Conservation (phyloP, 352 stramenopile species). For the Globisporangium paroecandrum region DNA sequence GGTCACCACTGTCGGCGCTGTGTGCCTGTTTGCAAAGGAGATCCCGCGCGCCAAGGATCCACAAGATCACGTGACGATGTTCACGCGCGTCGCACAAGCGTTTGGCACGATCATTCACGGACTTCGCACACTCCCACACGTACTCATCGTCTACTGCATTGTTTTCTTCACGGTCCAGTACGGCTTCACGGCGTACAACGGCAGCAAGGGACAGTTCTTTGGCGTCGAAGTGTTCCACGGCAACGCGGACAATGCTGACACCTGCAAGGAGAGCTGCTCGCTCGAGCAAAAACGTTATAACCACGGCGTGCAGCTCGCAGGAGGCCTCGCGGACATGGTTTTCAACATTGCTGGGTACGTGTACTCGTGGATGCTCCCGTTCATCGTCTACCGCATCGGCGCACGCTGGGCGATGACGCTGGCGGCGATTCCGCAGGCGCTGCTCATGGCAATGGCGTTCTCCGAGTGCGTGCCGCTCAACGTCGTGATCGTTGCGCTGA, state of each 20-base stretch:
- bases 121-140: constrained; percentile 36
- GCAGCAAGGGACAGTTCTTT: constrained; percentile 64
- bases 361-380: constrained; percentile 40
- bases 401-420: constrained; percentile 33
- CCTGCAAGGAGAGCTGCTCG: constrained; percentile 34
- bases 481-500: constrained; percentile 37
- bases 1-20: constrained; percentile 41
- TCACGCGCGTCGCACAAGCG: constrained; percentile 25
- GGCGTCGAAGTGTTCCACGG: constrained; percentile 47
- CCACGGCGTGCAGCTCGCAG: constrained; percentile 36
- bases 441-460: constrained; percentile 48
- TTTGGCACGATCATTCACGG: constrained; percentile 48
- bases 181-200: constrained; percentile 53
- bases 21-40: constrained; percentile 61
- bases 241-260: constrained; percentile 33
- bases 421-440: constrained; percentile 33
- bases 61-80: constrained; percentile 16
- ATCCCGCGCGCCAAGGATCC: constrained; percentile 22
- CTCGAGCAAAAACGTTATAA: constrained; percentile 40
- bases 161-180: constrained; percentile 51
- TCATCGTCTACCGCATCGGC: constrained; percentile 33
- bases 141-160: constrained; percentile 41
- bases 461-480: constrained; percentile 28
- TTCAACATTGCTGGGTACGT: constrained; percentile 41
- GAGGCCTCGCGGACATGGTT: constrained; percentile 38